Evolutionary conservation across 225 moss, liverwort and hornwort species (phyloP).

Genomic region (Sphagnum tenellum): DNA sequence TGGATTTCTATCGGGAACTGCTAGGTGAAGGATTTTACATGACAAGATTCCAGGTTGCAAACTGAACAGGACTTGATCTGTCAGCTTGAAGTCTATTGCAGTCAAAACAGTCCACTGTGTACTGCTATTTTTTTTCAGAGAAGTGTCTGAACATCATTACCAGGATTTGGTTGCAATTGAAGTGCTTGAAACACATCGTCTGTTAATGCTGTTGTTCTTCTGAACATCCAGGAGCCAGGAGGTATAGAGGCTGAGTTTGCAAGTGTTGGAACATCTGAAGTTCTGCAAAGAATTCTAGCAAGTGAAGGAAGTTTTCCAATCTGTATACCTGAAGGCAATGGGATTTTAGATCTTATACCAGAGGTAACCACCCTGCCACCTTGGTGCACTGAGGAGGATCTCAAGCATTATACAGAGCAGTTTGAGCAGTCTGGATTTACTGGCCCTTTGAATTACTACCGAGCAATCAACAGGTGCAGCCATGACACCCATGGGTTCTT

Average conservation of each 20-base stretch:
- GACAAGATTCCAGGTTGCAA: constrained; percentile 12
- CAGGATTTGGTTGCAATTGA: too few relatives aligned
- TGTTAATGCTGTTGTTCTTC: too few relatives aligned
- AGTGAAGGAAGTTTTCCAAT: too few relatives aligned
- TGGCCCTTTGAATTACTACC: constrained; percentile 5
- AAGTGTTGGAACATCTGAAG: constrained; percentile 3
- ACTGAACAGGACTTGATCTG: too few relatives aligned
- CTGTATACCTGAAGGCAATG: not conserved
- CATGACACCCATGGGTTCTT: not conserved
- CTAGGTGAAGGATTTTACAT: constrained; percentile 15
- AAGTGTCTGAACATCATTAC: too few relatives aligned
- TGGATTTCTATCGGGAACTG: not conserved
- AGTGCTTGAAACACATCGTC: too few relatives aligned
- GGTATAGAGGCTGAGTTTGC: not conserved
- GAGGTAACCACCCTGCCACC: not conserved
- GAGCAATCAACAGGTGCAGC: constrained; percentile 1
- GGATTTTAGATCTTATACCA: not conserved
- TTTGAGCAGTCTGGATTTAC: constrained; percentile 10
- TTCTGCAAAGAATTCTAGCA: not conserved
- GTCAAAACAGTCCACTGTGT: too few relatives aligned
- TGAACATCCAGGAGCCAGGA: constrained; percentile 7
- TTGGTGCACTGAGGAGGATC: constrained; percentile 7
- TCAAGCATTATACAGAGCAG: constrained; percentile 1
- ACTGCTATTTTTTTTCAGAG: too few relatives aligned
- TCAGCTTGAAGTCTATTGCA: too few relatives aligned